Base-by-base conservation (phyloP, 176 grass and related monocot genomes). In the Bolboschoenus planiculmis region DNA sequence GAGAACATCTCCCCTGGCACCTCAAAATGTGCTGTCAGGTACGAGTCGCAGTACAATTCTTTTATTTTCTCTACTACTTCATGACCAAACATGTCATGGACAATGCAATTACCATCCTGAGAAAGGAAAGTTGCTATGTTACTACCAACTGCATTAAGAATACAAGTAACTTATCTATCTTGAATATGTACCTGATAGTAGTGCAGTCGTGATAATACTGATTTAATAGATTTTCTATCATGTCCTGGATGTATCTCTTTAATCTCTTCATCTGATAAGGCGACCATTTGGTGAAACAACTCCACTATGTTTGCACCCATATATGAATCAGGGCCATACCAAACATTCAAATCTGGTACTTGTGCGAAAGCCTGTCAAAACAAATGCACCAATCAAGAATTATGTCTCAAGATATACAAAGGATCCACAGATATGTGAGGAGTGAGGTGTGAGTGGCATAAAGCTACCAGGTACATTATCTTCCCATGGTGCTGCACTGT, bases 1-100 rank as follows among this genome's bases (percentile, higher is more conserved):
- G 95, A 89, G 60, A 97, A 97, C 95, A 97, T 97, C 87, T 97
- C 95, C 78, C 95, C 95, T 43, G 95, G 95, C 59, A 97, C 95
- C 88, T 97, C 95, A 88, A 97, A 97, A 82, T 97, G 95, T 47
- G 95, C 95, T 79, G 95, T 93, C 54, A 97, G 88, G 83, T 91
- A 97, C 74, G 95, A 87, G 74, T 97, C 95, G 42, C 88, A 94
- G 54, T 97, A 97, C 18, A 92, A 71, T 79, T 94, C 95, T 83
- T 91, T 97, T 85, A 97, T 92, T 88, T 90, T 92, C 46, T 88
- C 88, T 85, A 97, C 95, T 61, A 94, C 89, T 85, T 94, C 90
- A 36, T 97, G 90, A 56, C 95, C 92, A 81, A 97, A 97, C 85
- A 97, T 92, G 56, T 97, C 92, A 82, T 97, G 95, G 39, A 97